These are phyloP conservation scores for Apophysomyces sp. DNA, from an alignment of 371 early-diverging fungal genomes.

Conservation along the genomic window DNA sequence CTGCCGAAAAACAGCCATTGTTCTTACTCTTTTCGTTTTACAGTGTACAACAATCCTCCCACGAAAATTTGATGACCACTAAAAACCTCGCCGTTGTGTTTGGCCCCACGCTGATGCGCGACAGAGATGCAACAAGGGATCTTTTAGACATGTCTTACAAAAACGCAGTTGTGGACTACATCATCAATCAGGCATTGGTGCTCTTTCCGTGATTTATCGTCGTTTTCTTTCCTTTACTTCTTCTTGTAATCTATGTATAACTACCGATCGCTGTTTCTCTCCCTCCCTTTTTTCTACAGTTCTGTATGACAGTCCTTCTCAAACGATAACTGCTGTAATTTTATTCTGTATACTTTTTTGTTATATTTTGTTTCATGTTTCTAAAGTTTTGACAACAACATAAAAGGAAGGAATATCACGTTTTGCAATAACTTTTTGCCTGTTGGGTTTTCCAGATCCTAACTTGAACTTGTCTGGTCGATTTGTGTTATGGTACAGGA, in stretches of 20 bases:
- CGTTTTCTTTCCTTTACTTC: too few relatives aligned
- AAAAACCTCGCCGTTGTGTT: slow-evolving; percentile 92
- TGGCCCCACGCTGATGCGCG: slow-evolving; percentile 86
- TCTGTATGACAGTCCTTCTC: neutral
- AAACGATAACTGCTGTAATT: neutral
- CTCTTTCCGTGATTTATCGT: slow-evolving; percentile 40
- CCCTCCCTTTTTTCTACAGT: neutral
- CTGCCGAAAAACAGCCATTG: neutral
- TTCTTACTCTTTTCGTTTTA: neutral
- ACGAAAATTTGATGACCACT: slow-evolving; percentile 81
- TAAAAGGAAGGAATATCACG: neutral
- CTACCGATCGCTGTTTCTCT: neutral
- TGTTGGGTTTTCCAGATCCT: too few relatives aligned
- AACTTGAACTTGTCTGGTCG: too few relatives aligned
- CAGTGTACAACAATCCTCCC: slow-evolving; percentile 55
- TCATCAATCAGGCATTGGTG: slow-evolving; percentile 40
- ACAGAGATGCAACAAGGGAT: slow-evolving; percentile 65
- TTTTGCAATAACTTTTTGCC: too few relatives aligned
- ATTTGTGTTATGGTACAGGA: too few relatives aligned
- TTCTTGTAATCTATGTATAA: neutral
- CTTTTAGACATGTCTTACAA: slow-evolving; percentile 79
- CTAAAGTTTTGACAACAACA: neutral
- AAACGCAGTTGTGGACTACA: slow-evolving; percentile 71
- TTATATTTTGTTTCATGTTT: neutral
- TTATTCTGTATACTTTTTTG: neutral